Evolutionary conservation across 495 filamentous ascomycete genomes (phyloP).

Genomic region (Podospora sp.): DNA sequence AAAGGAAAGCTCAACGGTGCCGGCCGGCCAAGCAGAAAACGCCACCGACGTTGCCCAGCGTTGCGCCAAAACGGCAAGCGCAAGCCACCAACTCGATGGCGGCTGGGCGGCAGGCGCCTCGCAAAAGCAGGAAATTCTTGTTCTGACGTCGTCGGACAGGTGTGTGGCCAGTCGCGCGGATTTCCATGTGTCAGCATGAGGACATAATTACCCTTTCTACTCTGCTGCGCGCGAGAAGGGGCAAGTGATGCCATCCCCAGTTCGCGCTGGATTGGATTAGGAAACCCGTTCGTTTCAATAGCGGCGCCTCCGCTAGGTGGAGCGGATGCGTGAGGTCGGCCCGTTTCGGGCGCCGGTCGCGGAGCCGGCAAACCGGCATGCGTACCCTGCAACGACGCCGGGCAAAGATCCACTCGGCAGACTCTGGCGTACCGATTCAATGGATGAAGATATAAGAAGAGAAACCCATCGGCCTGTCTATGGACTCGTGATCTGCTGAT

Average conservation of each 20-base stretch:
- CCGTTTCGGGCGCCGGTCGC: too few species aligned
- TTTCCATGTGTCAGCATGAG: not conserved
- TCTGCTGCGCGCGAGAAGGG: not conserved
- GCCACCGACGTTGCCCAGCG: not conserved
- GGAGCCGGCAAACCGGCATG: not conserved
- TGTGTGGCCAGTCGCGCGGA: not conserved
- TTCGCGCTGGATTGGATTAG: too few species aligned
- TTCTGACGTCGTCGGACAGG: not conserved
- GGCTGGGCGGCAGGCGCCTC: not conserved
- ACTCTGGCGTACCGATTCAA: too few species aligned
- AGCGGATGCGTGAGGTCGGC: too few species aligned
- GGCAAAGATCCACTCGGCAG: too few species aligned
- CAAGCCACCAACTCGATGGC: conserved; percentile 1
- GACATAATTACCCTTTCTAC: not conserved
- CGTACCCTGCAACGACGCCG: not conserved
- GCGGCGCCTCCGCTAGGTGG: too few species aligned
- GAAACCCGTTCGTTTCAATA: too few species aligned
- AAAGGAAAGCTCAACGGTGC: not conserved
- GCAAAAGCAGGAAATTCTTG: not conserved
- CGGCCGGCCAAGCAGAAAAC: not conserved
- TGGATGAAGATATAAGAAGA: too few species aligned
- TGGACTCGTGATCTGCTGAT: too few species aligned
- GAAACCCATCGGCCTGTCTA: too few species aligned
- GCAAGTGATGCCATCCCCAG: too few species aligned
- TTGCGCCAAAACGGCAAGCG: not conserved